Conservation (phyloP, 1,139 yeast species). For the Nadsonia commutata region DNA sequence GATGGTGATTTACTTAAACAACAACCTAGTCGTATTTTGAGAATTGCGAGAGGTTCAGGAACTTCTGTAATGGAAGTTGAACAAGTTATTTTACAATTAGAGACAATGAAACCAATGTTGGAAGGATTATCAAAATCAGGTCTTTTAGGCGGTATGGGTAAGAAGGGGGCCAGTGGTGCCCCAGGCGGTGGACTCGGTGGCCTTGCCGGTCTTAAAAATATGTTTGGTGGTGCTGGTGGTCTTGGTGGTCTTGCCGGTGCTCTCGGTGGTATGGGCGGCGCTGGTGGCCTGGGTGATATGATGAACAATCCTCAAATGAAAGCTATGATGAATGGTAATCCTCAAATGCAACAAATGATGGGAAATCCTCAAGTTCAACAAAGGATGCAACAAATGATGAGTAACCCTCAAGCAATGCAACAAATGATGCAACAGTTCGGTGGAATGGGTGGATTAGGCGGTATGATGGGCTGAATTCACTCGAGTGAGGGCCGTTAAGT, state of each 20-base stretch:
- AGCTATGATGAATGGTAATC: conserved; percentile 1
- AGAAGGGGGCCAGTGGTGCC: conserved; percentile 27
- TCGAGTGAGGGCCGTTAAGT: too few relatives aligned
- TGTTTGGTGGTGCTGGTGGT: not conserved
- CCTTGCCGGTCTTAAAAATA: not conserved
- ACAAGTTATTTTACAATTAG: conserved; percentile 80
- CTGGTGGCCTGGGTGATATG: not conserved
- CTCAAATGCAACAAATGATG: conserved; percentile 25
- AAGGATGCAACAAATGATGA: conserved; percentile 24
- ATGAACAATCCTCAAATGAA: not conserved
- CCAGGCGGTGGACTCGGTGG: not conserved
- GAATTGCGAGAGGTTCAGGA: conserved; percentile 96
- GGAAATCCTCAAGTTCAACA: conserved; percentile 24
- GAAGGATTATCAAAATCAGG: conserved; percentile 28
- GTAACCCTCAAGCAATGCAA: conserved; percentile 18
- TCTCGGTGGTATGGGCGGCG: not conserved
- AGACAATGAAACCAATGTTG: conserved; percentile 93
- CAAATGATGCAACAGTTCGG: conserved; percentile 27
- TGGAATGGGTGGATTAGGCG: conserved; percentile 23
- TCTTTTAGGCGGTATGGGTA: conserved; percentile 26
- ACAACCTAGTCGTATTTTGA: conserved; percentile 71
- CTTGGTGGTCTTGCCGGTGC: not conserved
- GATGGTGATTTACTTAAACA: conserved; percentile 74
- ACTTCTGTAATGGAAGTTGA: conserved; percentile 88
- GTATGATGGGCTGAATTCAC: conserved; percentile 22